A percentile compares a stretch with the other conserved stretches of the same genome.
These are phyloP conservation scores for Pythium vanterpoolii DNA, from an alignment of 352 stramenopile species.

Conservation along the genomic window DNA sequence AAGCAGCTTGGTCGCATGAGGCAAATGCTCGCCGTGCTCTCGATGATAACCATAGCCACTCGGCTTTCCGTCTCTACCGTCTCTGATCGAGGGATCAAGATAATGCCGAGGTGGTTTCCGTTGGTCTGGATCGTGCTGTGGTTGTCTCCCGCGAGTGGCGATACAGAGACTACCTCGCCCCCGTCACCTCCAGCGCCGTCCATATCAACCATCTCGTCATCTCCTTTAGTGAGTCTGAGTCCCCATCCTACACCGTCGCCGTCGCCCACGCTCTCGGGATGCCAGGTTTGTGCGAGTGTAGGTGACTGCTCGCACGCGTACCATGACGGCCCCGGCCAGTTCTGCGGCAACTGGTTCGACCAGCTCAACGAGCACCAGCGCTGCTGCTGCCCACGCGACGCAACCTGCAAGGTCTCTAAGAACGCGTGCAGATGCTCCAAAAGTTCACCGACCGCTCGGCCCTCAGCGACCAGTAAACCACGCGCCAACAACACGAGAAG, in stretches of 20 bases:
- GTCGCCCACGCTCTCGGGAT: conserved; percentile 19
- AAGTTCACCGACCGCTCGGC: neutral
- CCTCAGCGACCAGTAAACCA: neutral
- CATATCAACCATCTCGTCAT: neutral
- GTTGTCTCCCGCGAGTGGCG: neutral
- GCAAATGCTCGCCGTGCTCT: neutral
- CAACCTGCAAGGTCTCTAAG: conserved; percentile 24
- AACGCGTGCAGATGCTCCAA: conserved; percentile 22
- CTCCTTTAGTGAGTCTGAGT: too few relatives aligned
- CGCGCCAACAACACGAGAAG: neutral
- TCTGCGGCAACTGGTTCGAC: conserved; percentile 32
- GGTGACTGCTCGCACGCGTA: conserved; percentile 33
- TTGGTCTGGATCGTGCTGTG: neutral
- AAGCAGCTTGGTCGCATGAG: neutral
- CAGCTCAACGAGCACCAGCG: conserved; percentile 18
- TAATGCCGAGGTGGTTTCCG: neutral
- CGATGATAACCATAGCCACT: neutral
- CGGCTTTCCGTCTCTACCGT: neutral
- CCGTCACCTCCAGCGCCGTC: too few relatives aligned
- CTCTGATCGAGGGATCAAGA: neutral
- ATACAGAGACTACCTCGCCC: neutral
- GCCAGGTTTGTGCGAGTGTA: conserved; percentile 23
- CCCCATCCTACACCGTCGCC: neutral
- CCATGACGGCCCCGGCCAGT: conserved; percentile 26
- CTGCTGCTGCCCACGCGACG: conserved; percentile 30